Conservation (phyloP, 768 basidiomycete genomes). For the Leccinum uliginosum region DNA sequence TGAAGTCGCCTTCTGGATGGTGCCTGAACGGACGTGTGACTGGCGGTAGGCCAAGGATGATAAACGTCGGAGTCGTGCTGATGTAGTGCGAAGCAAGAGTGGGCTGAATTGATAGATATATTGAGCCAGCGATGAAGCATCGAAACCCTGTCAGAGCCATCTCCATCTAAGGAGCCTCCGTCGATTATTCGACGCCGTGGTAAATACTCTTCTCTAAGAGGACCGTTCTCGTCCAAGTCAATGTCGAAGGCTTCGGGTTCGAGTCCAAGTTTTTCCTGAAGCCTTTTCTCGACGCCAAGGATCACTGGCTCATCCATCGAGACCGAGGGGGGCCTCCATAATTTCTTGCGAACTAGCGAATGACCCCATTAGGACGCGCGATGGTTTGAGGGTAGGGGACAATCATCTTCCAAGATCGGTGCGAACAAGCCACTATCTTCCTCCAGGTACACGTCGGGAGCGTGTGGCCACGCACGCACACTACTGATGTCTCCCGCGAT, state of each 20-base stretch:
- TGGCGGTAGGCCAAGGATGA: conserved; percentile 22
- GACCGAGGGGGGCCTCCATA: conserved; percentile 43
- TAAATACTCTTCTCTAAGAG: conserved; percentile 75
- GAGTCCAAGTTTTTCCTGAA: conserved; percentile 46
- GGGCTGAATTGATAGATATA: conserved; percentile 57
- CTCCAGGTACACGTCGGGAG: conserved; percentile 18
- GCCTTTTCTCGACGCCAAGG: conserved; percentile 64
- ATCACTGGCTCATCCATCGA: conserved; percentile 55
- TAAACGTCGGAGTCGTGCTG: conserved; percentile 30
- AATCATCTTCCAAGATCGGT: conserved; percentile 62
- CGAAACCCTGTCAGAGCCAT: not conserved
- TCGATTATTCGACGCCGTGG: conserved; percentile 54
- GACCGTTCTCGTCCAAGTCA: conserved; percentile 80
- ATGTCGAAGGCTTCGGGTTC: conserved; percentile 60
- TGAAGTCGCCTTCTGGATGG: conserved; percentile 14
- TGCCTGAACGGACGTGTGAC: conserved; percentile 20
- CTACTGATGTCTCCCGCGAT: too few species aligned
- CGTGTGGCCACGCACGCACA: conserved; percentile 16
- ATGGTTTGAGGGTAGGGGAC: conserved; percentile 74
- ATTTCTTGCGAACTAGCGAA: conserved; percentile 73
- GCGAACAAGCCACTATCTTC: conserved; percentile 43
- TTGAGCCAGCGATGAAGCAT: too few species aligned
- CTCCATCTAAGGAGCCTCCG: conserved; percentile 5
- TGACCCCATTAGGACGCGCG: conserved; percentile 65
- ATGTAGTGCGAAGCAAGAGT: conserved; percentile 36